Base-by-base conservation (phyloP, 2,329 filamentous ascomycete species). In the Lachnellula cervina region DNA sequence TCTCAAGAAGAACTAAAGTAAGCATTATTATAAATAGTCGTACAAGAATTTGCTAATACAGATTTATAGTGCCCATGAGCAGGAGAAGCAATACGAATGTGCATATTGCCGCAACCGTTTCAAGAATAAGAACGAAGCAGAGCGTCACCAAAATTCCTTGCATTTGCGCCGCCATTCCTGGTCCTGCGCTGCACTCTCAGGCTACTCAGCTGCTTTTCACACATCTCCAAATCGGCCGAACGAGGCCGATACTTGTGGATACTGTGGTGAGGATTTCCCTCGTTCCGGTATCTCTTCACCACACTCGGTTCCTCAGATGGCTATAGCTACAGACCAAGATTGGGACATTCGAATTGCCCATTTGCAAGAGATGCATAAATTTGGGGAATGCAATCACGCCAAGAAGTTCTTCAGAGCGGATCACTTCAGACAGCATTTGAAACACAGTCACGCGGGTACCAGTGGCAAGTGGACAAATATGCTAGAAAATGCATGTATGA, bases 391-490 rank as follows among this genome's bases (percentile, higher is more conserved):
- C 80, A 99, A 99, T 72, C 91, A 94, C 67, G 88, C 89, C 64
- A 99, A 99, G 78, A 97, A 97, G 72, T 99, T 99, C 72, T 99
- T 89, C 76, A 84, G 94, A 38, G 94, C 94, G 35, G 94, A 99
- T 72, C 94, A 99, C 71, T 99, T 99, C 78, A 86, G 94, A 57
- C 94, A 99, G 73, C 94, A 99, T 73, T 78, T 99, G 56, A 99
- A 97, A 77, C 94, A 99, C 72, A 97, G 91, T 71, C 94, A 97
- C 73, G 90, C 89, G 38, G 94, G 94, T 37, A 93, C 90, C 0
- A 97, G 91, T 72, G 94, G 94, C 34, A 97, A 97, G 73, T 99
- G 94, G 94, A 99, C 94, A 13, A 97, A 97, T 72, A 92, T 96
- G 80, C 79, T 99, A 35, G 94, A 99, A 71, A 95, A 90, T 69